Percentiles rank a stretch among this genome's conserved stretches.
Evolutionary conservation across 805 yeast genomes (phyloP).

Genomic region (Alloascoidea africana): DNA sequence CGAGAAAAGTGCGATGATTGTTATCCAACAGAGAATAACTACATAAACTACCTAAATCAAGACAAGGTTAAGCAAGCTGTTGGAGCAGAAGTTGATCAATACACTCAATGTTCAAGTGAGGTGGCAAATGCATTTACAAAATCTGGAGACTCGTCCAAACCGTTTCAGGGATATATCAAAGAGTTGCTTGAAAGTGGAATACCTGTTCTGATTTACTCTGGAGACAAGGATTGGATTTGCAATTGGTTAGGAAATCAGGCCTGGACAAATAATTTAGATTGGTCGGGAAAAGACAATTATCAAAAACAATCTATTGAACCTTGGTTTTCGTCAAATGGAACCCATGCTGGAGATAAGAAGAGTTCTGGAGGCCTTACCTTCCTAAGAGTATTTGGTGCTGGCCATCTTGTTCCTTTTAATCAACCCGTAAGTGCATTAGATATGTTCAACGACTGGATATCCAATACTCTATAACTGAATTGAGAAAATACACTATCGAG

Average conservation of each 20-base stretch:
- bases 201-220: constrained; percentile 85
- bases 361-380: constrained; percentile 61
- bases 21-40: constrained; percentile 37
- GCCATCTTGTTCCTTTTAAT: constrained; percentile 93
- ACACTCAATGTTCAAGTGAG: constrained; percentile 63
- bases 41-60: constrained; percentile 60
- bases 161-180: constrained; percentile 61
- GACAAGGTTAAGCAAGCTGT: constrained; percentile 64
- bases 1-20: constrained; percentile 45
- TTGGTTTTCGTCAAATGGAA: no score
- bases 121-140: constrained; percentile 69
- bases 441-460: constrained; percentile 78
- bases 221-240: constrained; percentile 92
- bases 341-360: constrained; percentile 58
- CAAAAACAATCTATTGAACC: no score
- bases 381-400: constrained; percentile 76
- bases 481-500: no score
- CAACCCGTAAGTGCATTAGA: constrained; percentile 67
- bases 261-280: constrained; percentile 62
- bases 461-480: no score
- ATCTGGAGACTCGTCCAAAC: constrained; percentile 88
- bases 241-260: constrained; percentile 93
- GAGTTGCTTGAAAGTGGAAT: constrained; percentile 54
- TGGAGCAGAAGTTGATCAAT: constrained; percentile 76
- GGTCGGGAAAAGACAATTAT: no score